phyloP scores from a whole-genome alignment of 371 early-diverging fungal species.

The Mucor saturninus region DNA sequence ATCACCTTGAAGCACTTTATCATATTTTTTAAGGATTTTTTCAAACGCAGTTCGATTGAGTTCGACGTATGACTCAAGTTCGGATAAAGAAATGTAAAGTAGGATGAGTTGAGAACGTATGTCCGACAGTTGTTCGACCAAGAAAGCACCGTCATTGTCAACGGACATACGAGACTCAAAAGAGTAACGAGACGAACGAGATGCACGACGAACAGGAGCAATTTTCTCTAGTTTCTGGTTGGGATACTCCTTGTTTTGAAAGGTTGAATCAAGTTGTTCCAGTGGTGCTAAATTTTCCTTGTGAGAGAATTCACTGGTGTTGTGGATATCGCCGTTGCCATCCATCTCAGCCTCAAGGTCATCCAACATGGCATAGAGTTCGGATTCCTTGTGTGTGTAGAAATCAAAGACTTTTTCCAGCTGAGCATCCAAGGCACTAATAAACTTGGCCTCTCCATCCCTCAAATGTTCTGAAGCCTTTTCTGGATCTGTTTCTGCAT shows the following conservation, averaged over 20 bases:
- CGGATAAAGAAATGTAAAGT: conserved; percentile 79
- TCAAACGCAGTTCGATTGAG: conserved; percentile 94
- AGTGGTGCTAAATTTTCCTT: conserved; percentile 19
- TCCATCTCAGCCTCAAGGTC: conserved; percentile 23
- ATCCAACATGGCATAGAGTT: conserved; percentile 56
- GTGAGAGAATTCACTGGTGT: not conserved
- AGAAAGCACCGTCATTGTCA: conserved; percentile 25
- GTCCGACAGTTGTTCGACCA: conserved; percentile 26
- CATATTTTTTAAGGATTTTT: conserved; percentile 96
- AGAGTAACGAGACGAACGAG: conserved; percentile 14
- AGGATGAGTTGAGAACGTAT: conserved; percentile 56
- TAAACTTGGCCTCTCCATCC: conserved; percentile 52
- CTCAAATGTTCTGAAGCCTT: conserved; percentile 3
- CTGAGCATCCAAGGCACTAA: conserved; percentile 79
- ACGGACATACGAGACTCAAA: conserved; percentile 32
- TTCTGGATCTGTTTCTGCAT: conserved; percentile 28
- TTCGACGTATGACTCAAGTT: conserved; percentile 87
- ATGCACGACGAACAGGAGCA: conserved; percentile 17
- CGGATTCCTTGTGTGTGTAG: conserved; percentile 82
- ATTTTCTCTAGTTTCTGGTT: conserved; percentile 15
- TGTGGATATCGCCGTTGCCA: not conserved
- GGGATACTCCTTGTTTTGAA: conserved; percentile 8
- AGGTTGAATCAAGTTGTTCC: conserved; percentile 28
- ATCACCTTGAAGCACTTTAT: conserved; percentile 80
- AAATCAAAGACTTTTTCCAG: conserved; percentile 81